A percentile compares a stretch with the other conserved stretches of the same genome.
phyloP scores from a whole-genome alignment of 345 rosid species.

The Rhodamnia rubescens region DNA sequence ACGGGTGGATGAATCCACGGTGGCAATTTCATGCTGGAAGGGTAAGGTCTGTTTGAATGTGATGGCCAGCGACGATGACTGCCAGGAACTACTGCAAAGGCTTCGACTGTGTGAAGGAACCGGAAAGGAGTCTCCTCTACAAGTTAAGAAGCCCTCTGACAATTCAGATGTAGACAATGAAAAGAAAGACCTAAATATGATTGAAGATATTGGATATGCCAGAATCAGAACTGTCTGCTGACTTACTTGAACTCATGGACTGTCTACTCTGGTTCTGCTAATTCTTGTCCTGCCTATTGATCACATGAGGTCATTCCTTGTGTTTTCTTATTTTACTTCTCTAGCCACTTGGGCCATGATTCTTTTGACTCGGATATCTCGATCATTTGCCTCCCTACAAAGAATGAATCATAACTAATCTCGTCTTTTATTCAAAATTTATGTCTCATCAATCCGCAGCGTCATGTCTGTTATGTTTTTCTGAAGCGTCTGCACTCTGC shows the following conservation, averaged over 20 bases:
- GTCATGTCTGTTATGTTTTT: neutral
- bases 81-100: constrained; percentile 69
- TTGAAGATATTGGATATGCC: neutral
- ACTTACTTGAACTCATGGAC: neutral
- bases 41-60: constrained; percentile 67
- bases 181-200: neutral
- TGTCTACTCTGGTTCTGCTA: neutral
- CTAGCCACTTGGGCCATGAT: neutral
- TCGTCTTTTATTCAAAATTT: neutral
- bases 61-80: constrained; percentile 76
- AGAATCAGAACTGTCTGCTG: neutral
- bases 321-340: neutral
- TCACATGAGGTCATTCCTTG: neutral
- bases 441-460: neutral
- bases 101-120: constrained; percentile 33
- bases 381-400: neutral
- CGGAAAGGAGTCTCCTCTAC: constrained; percentile 5
- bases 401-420: neutral
- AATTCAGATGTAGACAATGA: neutral
- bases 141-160: constrained; percentile 6
- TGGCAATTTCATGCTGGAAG: constrained; percentile 94
- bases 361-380: neutral
- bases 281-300: neutral
- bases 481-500: neutral
- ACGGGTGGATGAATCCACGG: constrained; percentile 26